Percentiles rank a stretch among this genome's conserved stretches.
Evolutionary conservation across 495 filamentous ascomycete genomes (phyloP).

Genomic region (Talaromyces adpressus): DNA sequence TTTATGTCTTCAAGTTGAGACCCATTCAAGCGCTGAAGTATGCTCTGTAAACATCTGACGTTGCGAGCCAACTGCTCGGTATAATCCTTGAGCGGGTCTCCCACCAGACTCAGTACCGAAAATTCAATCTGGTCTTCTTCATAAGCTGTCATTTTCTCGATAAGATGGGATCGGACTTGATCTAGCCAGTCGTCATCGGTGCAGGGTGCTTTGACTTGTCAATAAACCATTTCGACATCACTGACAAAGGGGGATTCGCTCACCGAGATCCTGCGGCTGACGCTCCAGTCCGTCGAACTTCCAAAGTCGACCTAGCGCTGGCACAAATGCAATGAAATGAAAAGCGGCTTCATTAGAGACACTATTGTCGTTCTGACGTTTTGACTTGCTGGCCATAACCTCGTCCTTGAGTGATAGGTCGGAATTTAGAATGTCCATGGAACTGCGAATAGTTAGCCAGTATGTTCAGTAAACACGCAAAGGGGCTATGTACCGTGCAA

Average conservation of each 20-base stretch:
- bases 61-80: constrained; percentile 38
- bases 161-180: constrained; percentile 37
- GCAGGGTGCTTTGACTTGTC: constrained; percentile 22
- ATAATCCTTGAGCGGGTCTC: constrained; percentile 41
- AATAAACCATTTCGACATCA: neutral
- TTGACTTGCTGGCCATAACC: constrained; percentile 34
- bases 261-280: constrained; percentile 66
- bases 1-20: constrained; percentile 2
- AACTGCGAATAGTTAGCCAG: constrained; percentile 28
- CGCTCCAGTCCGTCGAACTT: constrained; percentile 81
- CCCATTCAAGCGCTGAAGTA: constrained; percentile 26
- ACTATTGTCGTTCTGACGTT: constrained; percentile 33
- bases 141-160: constrained; percentile 45
- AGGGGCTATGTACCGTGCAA: constrained; percentile 53
- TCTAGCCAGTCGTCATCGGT: constrained; percentile 42
- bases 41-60: constrained; percentile 29
- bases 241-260: constrained; percentile 10
- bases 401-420: constrained; percentile 66
- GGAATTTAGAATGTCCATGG: constrained; percentile 70
- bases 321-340: constrained; percentile 89
- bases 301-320: constrained; percentile 69
- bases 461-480: neutral
- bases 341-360: constrained; percentile 50
- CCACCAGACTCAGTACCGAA: constrained; percentile 46
- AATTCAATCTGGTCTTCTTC: constrained; percentile 51